Conservation (phyloP, 2,329 filamentous ascomycete species). For the Trichothecium roseum region DNA sequence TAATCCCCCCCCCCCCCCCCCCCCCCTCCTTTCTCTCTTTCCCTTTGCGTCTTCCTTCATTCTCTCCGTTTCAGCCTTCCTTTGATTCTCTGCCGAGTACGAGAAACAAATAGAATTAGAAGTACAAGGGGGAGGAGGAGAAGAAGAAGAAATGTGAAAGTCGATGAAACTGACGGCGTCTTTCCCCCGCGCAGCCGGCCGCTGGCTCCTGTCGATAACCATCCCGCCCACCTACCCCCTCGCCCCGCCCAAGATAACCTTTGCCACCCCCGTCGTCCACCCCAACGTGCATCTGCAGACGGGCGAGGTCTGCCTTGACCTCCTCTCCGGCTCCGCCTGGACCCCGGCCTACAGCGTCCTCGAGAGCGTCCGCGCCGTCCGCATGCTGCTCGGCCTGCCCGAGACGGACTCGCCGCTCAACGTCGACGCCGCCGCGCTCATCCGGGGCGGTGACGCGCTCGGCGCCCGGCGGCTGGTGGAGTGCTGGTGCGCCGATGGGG, state of each 20-base stretch:
- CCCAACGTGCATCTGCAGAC: slow-evolving; percentile 62
- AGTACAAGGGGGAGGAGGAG: no score
- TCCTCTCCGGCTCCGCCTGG: slow-evolving; percentile 65
- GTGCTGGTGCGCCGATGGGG: slow-evolving; percentile 47
- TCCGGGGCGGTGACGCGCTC: slow-evolving; percentile 56
- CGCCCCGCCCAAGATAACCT: slow-evolving; percentile 64
- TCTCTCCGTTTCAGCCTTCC: no score
- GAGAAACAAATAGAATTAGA: background rate
- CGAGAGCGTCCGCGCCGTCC: slow-evolving; percentile 61
- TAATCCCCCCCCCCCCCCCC: slow-evolving; percentile 3
- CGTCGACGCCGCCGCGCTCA: slow-evolving; percentile 63
- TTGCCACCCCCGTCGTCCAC: slow-evolving; percentile 78
- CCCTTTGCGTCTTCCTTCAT: no score
- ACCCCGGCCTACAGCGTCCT: slow-evolving; percentile 76
- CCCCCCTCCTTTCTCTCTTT: background rate
- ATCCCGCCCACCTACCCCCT: slow-evolving; percentile 74
- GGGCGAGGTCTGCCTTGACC: slow-evolving; percentile 89
- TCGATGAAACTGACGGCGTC: no score
- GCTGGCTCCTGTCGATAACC: slow-evolving; percentile 71
- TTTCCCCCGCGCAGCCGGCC: no score
- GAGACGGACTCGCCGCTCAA: slow-evolving; percentile 69
- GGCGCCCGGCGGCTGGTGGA: slow-evolving; percentile 61
- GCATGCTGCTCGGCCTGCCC: slow-evolving; percentile 53
- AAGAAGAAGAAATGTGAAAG: no score
- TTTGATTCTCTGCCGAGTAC: no score